phyloP scores from a whole-genome alignment of 495 filamentous ascomycete genomes.

The Penicillium paradoxum region DNA sequence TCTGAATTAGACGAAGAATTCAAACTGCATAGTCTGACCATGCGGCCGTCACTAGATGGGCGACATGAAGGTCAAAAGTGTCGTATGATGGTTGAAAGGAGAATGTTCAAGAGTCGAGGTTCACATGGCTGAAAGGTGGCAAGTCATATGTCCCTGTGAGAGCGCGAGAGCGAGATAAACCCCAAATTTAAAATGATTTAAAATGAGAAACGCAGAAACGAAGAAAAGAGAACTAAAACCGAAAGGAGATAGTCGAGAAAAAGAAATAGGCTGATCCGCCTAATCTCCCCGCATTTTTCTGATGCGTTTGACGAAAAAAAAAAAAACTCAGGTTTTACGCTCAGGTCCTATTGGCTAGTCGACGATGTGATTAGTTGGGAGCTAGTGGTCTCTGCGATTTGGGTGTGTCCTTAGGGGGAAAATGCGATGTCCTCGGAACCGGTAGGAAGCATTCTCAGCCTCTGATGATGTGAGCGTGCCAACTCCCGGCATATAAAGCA shows the following conservation, averaged over 20 bases:
- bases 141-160: not conserved
- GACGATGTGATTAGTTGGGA: not conserved
- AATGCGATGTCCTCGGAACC: not conserved
- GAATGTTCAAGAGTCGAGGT: not conserved
- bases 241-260: conserved; percentile 10
- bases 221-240: conserved; percentile 7
- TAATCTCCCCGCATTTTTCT: conserved; percentile 24
- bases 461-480: not conserved
- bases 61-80: not conserved
- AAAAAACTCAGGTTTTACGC: not conserved
- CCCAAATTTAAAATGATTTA: no score
- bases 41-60: conserved; percentile 5
- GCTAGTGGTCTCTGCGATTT: not conserved
- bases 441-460: not conserved
- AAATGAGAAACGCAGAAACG: not conserved
- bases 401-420: not conserved
- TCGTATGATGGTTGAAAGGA: conserved; percentile 2
- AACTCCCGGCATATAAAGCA: conserved; percentile 13
- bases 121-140: conserved; percentile 2
- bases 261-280: conserved; percentile 19
- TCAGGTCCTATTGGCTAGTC: not conserved
- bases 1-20: conserved; percentile 2
- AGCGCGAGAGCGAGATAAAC: not conserved
- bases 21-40: not conserved
- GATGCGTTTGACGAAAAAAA: not conserved